Evolutionary conservation across 768 basidiomycete species (phyloP).

Genomic region (Tricholoma furcatifolium): DNA sequence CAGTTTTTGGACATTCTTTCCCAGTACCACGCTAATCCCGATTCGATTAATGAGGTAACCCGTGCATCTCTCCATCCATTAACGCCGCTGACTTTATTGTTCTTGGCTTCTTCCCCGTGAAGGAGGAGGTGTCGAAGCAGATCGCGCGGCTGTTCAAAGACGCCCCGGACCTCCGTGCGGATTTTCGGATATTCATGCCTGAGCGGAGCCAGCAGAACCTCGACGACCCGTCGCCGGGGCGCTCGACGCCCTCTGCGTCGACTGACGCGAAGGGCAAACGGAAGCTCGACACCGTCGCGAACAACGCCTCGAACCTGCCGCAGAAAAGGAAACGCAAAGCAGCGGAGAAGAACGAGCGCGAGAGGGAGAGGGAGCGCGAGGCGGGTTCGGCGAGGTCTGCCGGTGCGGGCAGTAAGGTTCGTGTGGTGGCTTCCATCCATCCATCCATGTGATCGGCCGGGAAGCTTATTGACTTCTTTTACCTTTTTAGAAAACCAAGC

Average conservation of each 20-base stretch:
- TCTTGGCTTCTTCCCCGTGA: constrained; percentile 5
- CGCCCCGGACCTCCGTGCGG: constrained; percentile 68
- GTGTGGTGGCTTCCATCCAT: constrained; percentile 21
- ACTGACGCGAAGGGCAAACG: constrained; percentile 45
- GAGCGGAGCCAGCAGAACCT: constrained; percentile 50
- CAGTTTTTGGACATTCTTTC: constrained; percentile 77
- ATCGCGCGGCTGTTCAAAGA: constrained; percentile 74
- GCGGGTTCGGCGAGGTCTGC: constrained; percentile 29
- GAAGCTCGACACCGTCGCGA: constrained; percentile 31
- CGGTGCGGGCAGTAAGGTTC: constrained; percentile 40
- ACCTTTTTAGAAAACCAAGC: constrained; percentile 36
- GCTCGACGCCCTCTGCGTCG: constrained; percentile 31
- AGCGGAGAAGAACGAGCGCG: constrained; percentile 44
- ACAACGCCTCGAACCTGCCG: constrained; percentile 43
- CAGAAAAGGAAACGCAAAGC: constrained; percentile 71
- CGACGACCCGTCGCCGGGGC: constrained; percentile 37
- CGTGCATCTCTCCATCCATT: constrained; percentile 6
- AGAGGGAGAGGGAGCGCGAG: constrained; percentile 29
- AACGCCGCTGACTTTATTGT: constrained; percentile 10
- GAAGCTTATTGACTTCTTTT: background rate
- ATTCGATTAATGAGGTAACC: constrained; percentile 58
- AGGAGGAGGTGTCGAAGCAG: constrained; percentile 69
- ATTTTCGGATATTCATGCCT: constrained; percentile 77
- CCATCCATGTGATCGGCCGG: background rate
- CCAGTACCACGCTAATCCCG: constrained; percentile 57